Evolutionary conservation across 2,329 filamentous ascomycete genomes (phyloP), one percentile per base, ranked within the genome.

Genomic region (Talaromyces verruculosus): DNA sequence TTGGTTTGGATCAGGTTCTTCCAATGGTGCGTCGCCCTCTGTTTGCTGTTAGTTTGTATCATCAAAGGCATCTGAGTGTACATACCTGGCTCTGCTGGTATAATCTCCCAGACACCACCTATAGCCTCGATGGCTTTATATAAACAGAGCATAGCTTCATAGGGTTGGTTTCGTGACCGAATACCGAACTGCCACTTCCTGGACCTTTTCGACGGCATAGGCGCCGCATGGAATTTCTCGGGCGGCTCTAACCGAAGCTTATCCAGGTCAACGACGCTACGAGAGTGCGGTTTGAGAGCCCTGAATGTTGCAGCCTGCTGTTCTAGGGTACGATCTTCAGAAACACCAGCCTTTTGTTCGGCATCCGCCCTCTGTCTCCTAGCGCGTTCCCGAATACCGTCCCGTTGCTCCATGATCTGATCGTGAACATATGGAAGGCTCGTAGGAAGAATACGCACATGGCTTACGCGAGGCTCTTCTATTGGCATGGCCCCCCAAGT

Each of bases 141-240:
- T 65, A 99, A 95, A 73, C 94, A 97, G 30, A 96, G 83, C 78
- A 99, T 90, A 0, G 95, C 95, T 77, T 99, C 95, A 72, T 93
- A 92, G 0, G 95, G 95, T 65, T 92, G 91, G 74, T 98, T 99
- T 59, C 95, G 88, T 55, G 92, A 97, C 43, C 95, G 88, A 68
- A 99, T 99, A 65, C 95, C 95, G 75, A 99, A 99, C 76, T 99
- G 95, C 95, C 95, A 99, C 70, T 94, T 92, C 17, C 93, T 91
- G 0, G 91, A 91, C 64, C 71, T 74, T 74, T 91, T 93, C 5
- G 84, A 80, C 77, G 78, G 78, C 57, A 77, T 73, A 7, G 76
- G 68, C 2, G 76, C 72, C 10, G 75, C 72, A 35, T 85, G 85
- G 79, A 85, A 82, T 7, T 77, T 81, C 71, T 84, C 85, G 4